Percentiles rank a stretch among this genome's conserved stretches.
Conservation (phyloP, 2,329 filamentous ascomycete genomes). For the Fusarium xyrophilum region DNA sequence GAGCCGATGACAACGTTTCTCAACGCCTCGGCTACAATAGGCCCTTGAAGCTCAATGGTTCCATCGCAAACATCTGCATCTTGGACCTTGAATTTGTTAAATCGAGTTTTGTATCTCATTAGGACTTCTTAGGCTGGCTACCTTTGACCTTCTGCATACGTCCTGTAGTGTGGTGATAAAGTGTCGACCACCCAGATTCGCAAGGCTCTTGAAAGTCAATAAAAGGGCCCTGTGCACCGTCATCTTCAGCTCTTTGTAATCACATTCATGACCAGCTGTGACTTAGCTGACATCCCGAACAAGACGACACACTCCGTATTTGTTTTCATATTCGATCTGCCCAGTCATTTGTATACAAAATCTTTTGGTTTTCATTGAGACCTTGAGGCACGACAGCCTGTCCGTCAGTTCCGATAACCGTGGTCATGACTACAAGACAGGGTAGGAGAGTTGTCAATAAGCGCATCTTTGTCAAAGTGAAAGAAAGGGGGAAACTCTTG, state of each 20-base stretch:
- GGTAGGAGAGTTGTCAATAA: conserved; percentile 4
- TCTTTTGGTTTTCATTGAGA: conserved; percentile 14
- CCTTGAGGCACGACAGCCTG: conserved; percentile 3
- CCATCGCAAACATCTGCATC: conserved; percentile 64
- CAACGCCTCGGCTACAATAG: conserved; percentile 58
- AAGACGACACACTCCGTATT: conserved; percentile 26
- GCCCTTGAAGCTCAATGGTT: conserved; percentile 58
- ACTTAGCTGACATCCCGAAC: conserved; percentile 36
- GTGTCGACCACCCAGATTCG: conserved; percentile 51
- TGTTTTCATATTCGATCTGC: conserved; percentile 29
- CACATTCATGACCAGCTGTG: neutral
- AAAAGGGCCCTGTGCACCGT: conserved; percentile 44
- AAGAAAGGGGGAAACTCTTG: neutral
- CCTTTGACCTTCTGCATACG: conserved; percentile 47
- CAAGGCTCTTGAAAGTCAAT: conserved; percentile 52
- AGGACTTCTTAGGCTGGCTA: conserved; percentile 18
- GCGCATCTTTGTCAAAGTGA: conserved; percentile 7
- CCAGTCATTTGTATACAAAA: conserved; percentile 18
- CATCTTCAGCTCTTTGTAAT: neutral
- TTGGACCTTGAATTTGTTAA: conserved; percentile 50
- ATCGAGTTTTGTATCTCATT: neutral
- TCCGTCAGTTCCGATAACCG: conserved; percentile 9
- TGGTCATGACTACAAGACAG: conserved; percentile 16
- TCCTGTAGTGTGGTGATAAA: conserved; percentile 47
- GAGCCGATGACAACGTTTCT: conserved; percentile 57